Evolutionary conservation across 2,329 filamentous ascomycete genomes (phyloP), one percentile per base, ranked within the genome.

Genomic region (Elsinoe batatas): DNA sequence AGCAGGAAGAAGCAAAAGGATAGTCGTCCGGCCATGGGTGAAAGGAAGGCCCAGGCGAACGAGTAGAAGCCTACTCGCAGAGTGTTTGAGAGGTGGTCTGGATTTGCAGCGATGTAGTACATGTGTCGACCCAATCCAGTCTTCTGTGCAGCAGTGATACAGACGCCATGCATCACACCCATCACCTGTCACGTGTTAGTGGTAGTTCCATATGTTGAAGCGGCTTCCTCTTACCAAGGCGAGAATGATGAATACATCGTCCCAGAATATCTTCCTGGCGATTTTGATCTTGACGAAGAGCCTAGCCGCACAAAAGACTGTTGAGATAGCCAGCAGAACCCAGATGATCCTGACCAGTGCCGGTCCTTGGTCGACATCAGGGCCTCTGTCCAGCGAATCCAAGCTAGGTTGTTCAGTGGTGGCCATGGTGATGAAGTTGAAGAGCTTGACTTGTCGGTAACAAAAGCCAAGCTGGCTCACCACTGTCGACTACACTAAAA

Each of bases 1-100:
- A 65, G 59, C 5, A 68, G 37, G 8, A 65, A 66, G 17, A 61
- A 61, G 57, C 61, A 63, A 56, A 67, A 68, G 17, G 58, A 59
- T 1, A 68, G 54, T 4, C 65, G 57, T 12, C 63, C 65, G 44
- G 60, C 50, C 60, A 65, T 64, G 3, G 65, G 63, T 42, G 59
- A 61, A 17, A 65, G 49, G 40, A 62, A 63, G 13, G 62, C 63
- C 43, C 58, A 61, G 3, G 59, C 51, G 17, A 68, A 54, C 3
- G 62, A 61, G 8, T 60, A 42, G 35, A 60, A 59, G 22, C 65
- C 65, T 20, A 58, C 57, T 15, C 58, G 53, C 15, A 64, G 57
- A 11, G 63, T 61, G 13, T 59, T 22, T 3, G 56, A 47, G 13
- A 67, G 59, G 22, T 55, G 22, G n/a, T 35, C 22, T 13, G 47